phyloP scores from a whole-genome alignment of 768 basidiomycete species.

The Pleurotus citrinopileatus region DNA sequence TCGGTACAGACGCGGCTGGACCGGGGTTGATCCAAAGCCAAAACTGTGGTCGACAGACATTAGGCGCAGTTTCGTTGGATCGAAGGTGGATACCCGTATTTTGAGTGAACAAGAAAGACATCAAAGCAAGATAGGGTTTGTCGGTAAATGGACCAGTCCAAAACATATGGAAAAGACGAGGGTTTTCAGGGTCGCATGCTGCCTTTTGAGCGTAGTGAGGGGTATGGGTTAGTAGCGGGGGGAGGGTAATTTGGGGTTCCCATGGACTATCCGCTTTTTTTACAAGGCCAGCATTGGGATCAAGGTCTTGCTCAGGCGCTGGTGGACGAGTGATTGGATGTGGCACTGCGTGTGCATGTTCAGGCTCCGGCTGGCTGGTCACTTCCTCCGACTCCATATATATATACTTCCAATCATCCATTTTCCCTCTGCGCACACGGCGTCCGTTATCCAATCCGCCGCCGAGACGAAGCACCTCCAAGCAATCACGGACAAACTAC shows the following conservation, averaged over 20 bases:
- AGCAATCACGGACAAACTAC: constrained; percentile 93
- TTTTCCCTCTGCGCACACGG: constrained; percentile 66
- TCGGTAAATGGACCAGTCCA: constrained; percentile 97
- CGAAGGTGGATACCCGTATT: constrained; percentile 76
- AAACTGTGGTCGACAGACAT: constrained; percentile 82
- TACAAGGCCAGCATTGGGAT: constrained; percentile 52
- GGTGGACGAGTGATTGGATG: constrained; percentile 19
- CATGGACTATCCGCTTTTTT: constrained; percentile 57
- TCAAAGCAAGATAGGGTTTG: constrained; percentile 90
- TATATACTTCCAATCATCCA: constrained; percentile 80
- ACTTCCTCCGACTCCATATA: constrained; percentile 55
- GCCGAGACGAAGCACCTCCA: constrained; percentile 85
- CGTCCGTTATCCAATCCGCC: constrained; percentile 80
- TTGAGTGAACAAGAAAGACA: constrained; percentile 93
- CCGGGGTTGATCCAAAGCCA: constrained; percentile 98
- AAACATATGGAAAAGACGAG: constrained; percentile 90
- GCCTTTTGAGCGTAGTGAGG: constrained; percentile 36
- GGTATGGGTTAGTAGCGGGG: constrained; percentile 40
- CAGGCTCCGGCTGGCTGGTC: constrained; percentile 23
- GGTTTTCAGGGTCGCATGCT: constrained; percentile 74
- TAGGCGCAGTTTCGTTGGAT: constrained; percentile 36
- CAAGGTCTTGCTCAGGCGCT: constrained; percentile 24
- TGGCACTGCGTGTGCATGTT: constrained; percentile 16
- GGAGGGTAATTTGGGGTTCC: constrained; percentile 54
- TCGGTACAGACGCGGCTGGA: constrained; percentile 80